Evolutionary conservation across 1,139 yeast genomes (phyloP).

Genomic region (Zygosaccharomyces sapae): DNA sequence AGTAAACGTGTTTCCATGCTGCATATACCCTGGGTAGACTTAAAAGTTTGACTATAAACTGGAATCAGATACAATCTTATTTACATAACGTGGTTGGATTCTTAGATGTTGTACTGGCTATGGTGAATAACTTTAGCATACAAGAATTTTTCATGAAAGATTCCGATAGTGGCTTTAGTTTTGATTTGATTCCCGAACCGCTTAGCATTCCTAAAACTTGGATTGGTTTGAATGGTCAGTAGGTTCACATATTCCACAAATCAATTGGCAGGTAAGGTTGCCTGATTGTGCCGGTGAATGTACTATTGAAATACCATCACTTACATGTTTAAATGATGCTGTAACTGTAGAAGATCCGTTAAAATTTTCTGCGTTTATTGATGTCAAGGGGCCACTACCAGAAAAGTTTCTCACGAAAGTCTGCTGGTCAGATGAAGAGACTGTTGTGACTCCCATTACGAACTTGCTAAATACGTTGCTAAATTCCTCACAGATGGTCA

Average conservation of each 20-base stretch:
- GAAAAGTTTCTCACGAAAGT: conserved; percentile 25
- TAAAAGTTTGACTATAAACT: conserved; percentile 28
- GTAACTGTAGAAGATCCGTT: conserved; percentile 5
- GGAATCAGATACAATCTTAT: conserved; percentile 25
- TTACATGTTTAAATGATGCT: conserved; percentile 11
- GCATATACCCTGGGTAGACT: conserved; percentile 13
- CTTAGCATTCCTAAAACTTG: conserved; percentile 21
- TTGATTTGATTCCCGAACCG: conserved; percentile 20
- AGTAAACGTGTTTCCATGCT: conserved; percentile 15
- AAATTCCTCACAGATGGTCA: conserved; percentile 28
- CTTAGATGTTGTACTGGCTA: conserved; percentile 20
- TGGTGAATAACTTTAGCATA: conserved; percentile 19
- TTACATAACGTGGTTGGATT: background rate
- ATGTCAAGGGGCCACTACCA: conserved; percentile 22
- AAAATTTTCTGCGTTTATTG: conserved; percentile 9
- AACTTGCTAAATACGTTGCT: conserved; percentile 32
- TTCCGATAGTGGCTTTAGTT: conserved; percentile 27
- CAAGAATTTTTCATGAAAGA: conserved; percentile 26
- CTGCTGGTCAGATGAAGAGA: conserved; percentile 30
- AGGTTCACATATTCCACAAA: conserved; percentile 10
- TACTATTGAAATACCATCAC: conserved; percentile 11
- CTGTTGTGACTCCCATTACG: conserved; percentile 37
- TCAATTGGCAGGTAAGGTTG: conserved; percentile 15
- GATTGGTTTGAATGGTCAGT: conserved; percentile 19
- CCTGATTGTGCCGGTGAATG: conserved; percentile 15